A percentile compares a stretch with the other conserved stretches of the same genome.
Conservation (phyloP, 1,139 yeast species). For the Geotrichum restrictum region DNA sequence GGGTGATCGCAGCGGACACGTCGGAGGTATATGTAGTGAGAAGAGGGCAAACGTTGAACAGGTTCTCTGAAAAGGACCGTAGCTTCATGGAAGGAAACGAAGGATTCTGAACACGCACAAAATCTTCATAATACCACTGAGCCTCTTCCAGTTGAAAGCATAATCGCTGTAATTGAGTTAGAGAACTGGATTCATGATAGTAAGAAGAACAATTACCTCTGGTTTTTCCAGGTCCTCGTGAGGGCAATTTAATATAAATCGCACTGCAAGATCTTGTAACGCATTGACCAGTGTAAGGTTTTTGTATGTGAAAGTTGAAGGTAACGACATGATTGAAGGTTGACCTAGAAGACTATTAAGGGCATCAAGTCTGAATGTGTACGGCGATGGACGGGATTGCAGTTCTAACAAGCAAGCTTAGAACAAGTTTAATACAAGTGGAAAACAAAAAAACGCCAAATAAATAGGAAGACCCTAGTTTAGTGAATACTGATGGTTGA, state of each 20-base stretch:
- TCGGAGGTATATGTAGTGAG: constrained; percentile 39
- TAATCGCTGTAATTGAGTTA: constrained; percentile 47
- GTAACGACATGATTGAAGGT: constrained; percentile 27
- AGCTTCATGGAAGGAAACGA: constrained; percentile 73
- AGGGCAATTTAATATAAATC: constrained; percentile 90
- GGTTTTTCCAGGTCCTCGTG: constrained; percentile 81
- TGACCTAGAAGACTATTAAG: background rate
- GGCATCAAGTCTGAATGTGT: background rate
- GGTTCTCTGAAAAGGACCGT: constrained; percentile 68
- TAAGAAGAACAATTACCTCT: constrained; percentile 43
- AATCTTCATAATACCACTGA: constrained; percentile 95
- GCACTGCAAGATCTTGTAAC: constrained; percentile 79
- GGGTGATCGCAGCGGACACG: constrained; percentile 30
- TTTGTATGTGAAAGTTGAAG: constrained; percentile 28
- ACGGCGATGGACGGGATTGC: background rate
- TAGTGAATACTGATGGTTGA: background rate
- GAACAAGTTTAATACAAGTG: background rate
- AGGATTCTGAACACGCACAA: constrained; percentile 69
- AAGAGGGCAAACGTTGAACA: constrained; percentile 76
- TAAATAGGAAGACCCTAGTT: background rate
- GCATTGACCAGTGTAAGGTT: constrained; percentile 61
- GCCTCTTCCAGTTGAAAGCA: constrained; percentile 97
- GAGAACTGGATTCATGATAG: background rate
- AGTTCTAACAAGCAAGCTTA: background rate
- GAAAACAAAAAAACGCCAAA: background rate